Evolutionary conservation across 2,329 filamentous ascomycete genomes (phyloP).

Genomic region (Colletotrichum sp.): DNA sequence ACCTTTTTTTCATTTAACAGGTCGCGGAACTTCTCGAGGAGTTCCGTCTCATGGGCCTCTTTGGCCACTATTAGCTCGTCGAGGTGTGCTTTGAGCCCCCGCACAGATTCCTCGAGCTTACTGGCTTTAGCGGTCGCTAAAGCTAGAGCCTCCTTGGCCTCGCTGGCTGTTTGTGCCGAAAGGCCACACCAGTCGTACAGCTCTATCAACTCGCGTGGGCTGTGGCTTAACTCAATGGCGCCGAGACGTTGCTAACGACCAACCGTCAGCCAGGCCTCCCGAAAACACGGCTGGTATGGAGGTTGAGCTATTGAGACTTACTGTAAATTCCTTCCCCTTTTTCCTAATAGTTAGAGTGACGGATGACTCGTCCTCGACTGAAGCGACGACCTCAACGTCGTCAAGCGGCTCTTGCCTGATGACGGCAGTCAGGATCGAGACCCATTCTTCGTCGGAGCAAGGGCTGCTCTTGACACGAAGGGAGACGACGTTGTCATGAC

Average conservation of each 20-base stretch:
- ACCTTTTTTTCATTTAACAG: conserved; percentile 81
- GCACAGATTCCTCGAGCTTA: conserved; percentile 59
- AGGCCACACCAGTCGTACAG: conserved; percentile 73
- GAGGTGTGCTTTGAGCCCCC: conserved; percentile 65
- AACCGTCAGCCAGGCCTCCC: conserved; percentile 4
- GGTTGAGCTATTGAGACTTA: conserved; percentile 38
- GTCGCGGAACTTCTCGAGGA: conserved; percentile 72
- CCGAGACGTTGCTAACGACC: conserved; percentile 69
- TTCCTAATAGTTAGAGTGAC: conserved; percentile 70
- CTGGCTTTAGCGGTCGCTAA: conserved; percentile 43
- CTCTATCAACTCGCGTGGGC: conserved; percentile 63
- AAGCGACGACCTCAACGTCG: conserved; percentile 64
- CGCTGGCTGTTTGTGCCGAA: conserved; percentile 53
- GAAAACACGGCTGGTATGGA: conserved; percentile 13
- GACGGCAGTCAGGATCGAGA: conserved; percentile 59
- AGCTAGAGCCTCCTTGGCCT: conserved; percentile 47
- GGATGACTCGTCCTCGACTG: conserved; percentile 54
- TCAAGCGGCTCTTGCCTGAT: conserved; percentile 56
- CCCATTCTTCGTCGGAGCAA: conserved; percentile 70
- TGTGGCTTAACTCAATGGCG: conserved; percentile 59
- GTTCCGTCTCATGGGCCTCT: conserved; percentile 65
- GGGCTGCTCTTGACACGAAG: conserved; percentile 58
- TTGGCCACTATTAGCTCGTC: conserved; percentile 71
- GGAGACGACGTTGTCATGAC: conserved; percentile 55
- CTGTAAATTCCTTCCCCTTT: conserved; percentile 71